Conservation (phyloP, 2,329 filamentous ascomycete genomes). For the Emmonsia crescens region DNA sequence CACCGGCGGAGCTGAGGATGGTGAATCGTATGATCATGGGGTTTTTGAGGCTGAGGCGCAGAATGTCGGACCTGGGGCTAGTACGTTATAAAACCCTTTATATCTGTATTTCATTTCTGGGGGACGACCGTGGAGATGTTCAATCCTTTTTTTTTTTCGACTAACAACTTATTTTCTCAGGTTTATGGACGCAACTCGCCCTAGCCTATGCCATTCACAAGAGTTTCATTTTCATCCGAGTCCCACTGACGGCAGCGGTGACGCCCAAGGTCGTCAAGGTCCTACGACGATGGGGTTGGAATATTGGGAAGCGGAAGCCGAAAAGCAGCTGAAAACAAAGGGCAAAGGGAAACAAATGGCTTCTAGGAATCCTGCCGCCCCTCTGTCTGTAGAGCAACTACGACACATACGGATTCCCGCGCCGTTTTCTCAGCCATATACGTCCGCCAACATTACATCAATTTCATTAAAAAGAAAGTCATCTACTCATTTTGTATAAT, state of each 20-base stretch:
- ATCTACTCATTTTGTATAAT: background rate
- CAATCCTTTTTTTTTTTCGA: background rate
- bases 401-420: background rate
- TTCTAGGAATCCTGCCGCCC: background rate
- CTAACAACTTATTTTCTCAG: slow-evolving; percentile 25
- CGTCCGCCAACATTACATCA: background rate
- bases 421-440: background rate
- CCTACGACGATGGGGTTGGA: slow-evolving; percentile 80
- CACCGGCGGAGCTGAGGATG: slow-evolving; percentile 1
- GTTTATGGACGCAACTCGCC: slow-evolving; percentile 73
- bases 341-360: background rate
- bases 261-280: slow-evolving; percentile 91
- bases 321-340: slow-evolving; percentile 19
- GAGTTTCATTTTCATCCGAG: slow-evolving; percentile 91
- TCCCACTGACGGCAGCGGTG: slow-evolving; percentile 80
- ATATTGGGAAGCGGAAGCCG: slow-evolving; percentile 69
- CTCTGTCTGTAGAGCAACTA: background rate
- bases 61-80: slow-evolving; percentile 55
- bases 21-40: slow-evolving; percentile 28
- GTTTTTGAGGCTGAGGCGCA: slow-evolving; percentile 53
- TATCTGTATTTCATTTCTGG: background rate
- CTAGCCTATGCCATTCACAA: slow-evolving; percentile 97
- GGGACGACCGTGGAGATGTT: background rate
- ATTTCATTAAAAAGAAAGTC: background rate
- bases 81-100: slow-evolving; percentile 44